These are phyloP conservation scores for Trichomonascus vanleenenianus DNA, from an alignment of 805 yeast species.

Conservation along the genomic window DNA sequence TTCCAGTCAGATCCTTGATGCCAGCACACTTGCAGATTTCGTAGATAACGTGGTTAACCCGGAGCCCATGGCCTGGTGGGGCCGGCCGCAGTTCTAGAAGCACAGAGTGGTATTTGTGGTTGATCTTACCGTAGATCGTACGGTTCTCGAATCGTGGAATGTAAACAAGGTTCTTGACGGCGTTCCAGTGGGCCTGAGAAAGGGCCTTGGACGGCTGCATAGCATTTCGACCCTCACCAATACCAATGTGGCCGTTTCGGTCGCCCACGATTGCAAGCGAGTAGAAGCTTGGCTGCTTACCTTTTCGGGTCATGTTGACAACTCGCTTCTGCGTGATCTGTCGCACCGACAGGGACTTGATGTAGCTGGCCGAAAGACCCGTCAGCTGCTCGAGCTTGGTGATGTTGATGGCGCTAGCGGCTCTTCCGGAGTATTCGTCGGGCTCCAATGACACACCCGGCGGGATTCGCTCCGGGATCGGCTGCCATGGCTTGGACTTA, in stretches of 20 bases:
- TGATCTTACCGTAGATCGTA: slow-evolving; percentile 79
- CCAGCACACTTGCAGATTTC: slow-evolving; percentile 93
- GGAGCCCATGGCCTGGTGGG: slow-evolving; percentile 87
- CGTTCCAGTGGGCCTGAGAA: slow-evolving; percentile 85
- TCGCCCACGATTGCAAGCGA: slow-evolving; percentile 89
- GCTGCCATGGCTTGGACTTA: slow-evolving; percentile 47
- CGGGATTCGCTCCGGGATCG: slow-evolving; percentile 46
- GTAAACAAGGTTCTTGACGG: slow-evolving; percentile 72
- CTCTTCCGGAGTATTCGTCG: slow-evolving; percentile 23
- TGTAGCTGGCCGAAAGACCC: slow-evolving; percentile 44
- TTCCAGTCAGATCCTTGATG: slow-evolving; percentile 85
- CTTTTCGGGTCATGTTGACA: slow-evolving; percentile 85
- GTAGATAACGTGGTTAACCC: slow-evolving; percentile 83
- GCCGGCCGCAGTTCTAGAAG: slow-evolving; percentile 75
- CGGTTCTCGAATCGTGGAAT: slow-evolving; percentile 86
- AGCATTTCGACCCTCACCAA: slow-evolving; percentile 91
- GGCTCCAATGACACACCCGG: slow-evolving; percentile 36
- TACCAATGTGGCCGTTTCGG: slow-evolving; percentile 84
- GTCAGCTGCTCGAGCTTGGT: slow-evolving; percentile 27
- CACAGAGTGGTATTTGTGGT: slow-evolving; percentile 81
- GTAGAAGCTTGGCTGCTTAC: slow-evolving; percentile 76
- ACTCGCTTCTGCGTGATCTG: slow-evolving; percentile 50
- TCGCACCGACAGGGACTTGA: slow-evolving; percentile 51
- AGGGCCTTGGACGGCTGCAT: slow-evolving; percentile 68
- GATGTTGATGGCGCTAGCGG: slow-evolving; percentile 26